Base-by-base conservation (phyloP, 1,139 yeast genomes). In the Zhuliangozyma parablackwelliae region DNA sequence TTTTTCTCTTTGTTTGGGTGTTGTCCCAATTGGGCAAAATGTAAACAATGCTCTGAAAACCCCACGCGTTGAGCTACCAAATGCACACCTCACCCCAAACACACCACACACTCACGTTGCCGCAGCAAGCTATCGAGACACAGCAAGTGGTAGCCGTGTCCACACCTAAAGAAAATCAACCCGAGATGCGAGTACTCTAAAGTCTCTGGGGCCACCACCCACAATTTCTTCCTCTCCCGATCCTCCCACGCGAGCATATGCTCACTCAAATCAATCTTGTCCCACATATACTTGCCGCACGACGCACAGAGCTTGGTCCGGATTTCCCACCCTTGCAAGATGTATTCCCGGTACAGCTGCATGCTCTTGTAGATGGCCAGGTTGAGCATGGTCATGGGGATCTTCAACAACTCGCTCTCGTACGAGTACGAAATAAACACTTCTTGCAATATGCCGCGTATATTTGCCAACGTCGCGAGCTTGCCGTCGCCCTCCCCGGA, bases 281-380 rank as follows among this genome's bases (percentile, higher is more conserved):
- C 95, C 74, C 85, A 78, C 29, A 86, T 59, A 26, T 61, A 60
- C 44, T 75, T 77, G 2, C 84, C 86, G 55, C 96, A 87, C 0
- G 82, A 76, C 36, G 83, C 81, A 57, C 96, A 87, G 33, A 65
- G 71, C 35, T 73, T 69, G 13, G 68, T 60, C 24, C 57, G 59
- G 1, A 80, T 72, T 1, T 77, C 61, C 86, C 90, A 81, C 0
- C 95, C 95, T 36, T 58, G 54, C 2, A 67, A 45, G 20, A 72
- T 65, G 32, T 68, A 65, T 1, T 51, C 46, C 9, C 68, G 62
- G 2, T 80, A 54, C 2, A 54, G 43, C 16, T 63, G 53, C 53
- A 81, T 56, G 36, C 69, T 71, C 28, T 61, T 59, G 49, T 62
- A 74, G 3, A 80, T 74, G 39, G 75, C 82, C 28, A 64, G 65